Base-by-base conservation (phyloP, 2,329 filamentous ascomycete genomes). In the Epichloe glyceriae region DNA sequence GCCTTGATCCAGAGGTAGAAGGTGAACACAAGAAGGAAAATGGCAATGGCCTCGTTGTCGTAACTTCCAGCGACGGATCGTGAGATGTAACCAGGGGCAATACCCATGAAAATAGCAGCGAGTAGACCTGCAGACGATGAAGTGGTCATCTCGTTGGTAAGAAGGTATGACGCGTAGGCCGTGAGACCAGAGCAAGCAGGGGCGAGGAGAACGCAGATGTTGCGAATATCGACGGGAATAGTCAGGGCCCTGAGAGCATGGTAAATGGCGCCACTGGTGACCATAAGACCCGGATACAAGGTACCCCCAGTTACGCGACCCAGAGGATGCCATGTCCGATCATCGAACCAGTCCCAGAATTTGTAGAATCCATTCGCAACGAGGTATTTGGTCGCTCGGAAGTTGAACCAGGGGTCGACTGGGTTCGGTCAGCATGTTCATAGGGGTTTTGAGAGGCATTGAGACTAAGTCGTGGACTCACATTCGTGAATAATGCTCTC, bases 321-420 rank as follows among this genome's bases (percentile, higher is more conserved):
- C 55, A 98, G 85, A 61, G 93, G 93, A 71, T 98, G 91, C 93
- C 93, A 98, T 81, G 93, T 98, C 74, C 93, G 84, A 75, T 98
- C 93, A 71, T 98, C 93, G 65, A 98, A 98, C 93, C 93, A 98
- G 69, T 98, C 91, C 93, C 93, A 98, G 68, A 98, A 98, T 69
- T 86, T 89, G 70, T 95, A 94, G 73, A 98, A 97, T 62, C 93
- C 93, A 82, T 98, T 82, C 65, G 91, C 81, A 51, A 98, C 88
- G 51, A 98, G 80, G 65, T 98, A 97, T 72, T 97, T 97, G 51
- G 93, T 97, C 58, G 93, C 93, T 70, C 93, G 80, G 72, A 98
- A 98, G 72, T 98, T 98, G 75, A 98, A 98, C 93, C 93, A 98
- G 37, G 93, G 93, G 72, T 98, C 93, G 73, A 98, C 91, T 98